Conservation (phyloP, 2,329 filamentous ascomycete genomes). For the Penicillium crustosum region DNA sequence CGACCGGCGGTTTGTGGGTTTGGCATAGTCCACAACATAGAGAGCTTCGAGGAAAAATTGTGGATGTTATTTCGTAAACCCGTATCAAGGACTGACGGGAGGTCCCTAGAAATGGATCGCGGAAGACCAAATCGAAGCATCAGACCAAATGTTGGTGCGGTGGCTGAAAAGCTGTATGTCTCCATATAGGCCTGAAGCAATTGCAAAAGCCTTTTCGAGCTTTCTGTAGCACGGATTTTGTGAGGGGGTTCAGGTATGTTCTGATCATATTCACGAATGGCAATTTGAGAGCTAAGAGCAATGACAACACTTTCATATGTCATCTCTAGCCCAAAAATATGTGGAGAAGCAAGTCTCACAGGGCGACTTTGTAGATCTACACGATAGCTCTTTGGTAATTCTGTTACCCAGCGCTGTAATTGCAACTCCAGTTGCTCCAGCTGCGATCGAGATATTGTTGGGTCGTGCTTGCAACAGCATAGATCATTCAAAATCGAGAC, state of each 20-base stretch:
- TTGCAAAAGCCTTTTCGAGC: conserved; percentile 36
- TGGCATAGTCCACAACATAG: conserved; percentile 28
- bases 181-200: conserved; percentile 43
- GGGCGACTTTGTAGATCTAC: conserved; percentile 30
- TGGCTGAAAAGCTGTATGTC: conserved; percentile 42
- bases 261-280: conserved; percentile 25
- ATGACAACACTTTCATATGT: conserved; percentile 33
- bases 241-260: conserved; percentile 21
- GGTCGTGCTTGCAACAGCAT: conserved; percentile 29
- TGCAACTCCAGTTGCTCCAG: conserved; percentile 33
- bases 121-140: conserved; percentile 39
- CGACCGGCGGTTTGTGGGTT: conserved; percentile 7
- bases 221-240: conserved; percentile 34
- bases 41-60: conserved; percentile 32
- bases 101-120: conserved; percentile 4
- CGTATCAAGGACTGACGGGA: conserved; percentile 25
- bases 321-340: conserved; percentile 38
- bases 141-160: conserved; percentile 44
- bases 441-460: conserved; percentile 24
- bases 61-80: conserved; percentile 30
- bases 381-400: conserved; percentile 33
- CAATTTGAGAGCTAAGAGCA: conserved; percentile 28
- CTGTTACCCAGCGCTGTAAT: conserved; percentile 34
- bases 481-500: conserved; percentile 37
- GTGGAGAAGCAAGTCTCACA: conserved; percentile 29